Evolutionary conservation across 1,284 basidiomycete species (phyloP).

Genomic region (Coriolopsis trogii): DNA sequence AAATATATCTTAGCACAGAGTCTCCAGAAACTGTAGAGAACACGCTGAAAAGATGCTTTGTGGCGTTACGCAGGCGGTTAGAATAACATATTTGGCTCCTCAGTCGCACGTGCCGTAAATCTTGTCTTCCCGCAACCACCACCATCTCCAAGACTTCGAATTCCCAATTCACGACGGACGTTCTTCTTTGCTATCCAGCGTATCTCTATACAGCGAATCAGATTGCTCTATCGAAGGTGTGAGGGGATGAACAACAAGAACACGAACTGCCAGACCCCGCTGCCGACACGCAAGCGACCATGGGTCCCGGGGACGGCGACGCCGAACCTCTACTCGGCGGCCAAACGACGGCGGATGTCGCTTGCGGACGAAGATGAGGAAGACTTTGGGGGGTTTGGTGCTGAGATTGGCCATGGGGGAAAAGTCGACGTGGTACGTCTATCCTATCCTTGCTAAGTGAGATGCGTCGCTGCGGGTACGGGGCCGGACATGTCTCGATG

Average conservation of each 20-base stretch:
- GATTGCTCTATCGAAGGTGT: too few relatives aligned
- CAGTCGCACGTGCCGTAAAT: conserved; percentile 16
- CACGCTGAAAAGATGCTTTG: conserved; percentile 3
- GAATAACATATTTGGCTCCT: conserved; percentile 1
- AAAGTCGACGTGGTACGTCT: conserved; percentile 24
- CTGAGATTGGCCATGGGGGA: conserved; percentile 19
- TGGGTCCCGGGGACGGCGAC: conserved; percentile 35
- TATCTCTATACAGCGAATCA: too few relatives aligned
- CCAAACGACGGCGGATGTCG: conserved; percentile 36
- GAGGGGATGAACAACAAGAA: conserved; percentile 18
- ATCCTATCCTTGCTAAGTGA: background rate
- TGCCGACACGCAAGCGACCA: conserved; percentile 29
- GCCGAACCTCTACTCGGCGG: conserved; percentile 35
- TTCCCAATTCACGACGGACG: too few relatives aligned
- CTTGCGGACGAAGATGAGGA: conserved; percentile 22
- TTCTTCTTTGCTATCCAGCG: too few relatives aligned
- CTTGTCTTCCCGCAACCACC: conserved; percentile 18
- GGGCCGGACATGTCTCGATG: too few relatives aligned
- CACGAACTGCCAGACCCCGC: conserved; percentile 18
- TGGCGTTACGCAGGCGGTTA: conserved; percentile 1
- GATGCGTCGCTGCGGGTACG: conserved; percentile 4
- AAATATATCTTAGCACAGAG: too few relatives aligned
- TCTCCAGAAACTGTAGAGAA: background rate
- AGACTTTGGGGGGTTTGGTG: conserved; percentile 23
- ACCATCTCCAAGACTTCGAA: conserved; percentile 4